A percentile compares a stretch with the other conserved stretches of the same genome.
Evolutionary conservation across 176 grass and related monocot species (phyloP).

Genomic region (Elaeis guineensis): DNA sequence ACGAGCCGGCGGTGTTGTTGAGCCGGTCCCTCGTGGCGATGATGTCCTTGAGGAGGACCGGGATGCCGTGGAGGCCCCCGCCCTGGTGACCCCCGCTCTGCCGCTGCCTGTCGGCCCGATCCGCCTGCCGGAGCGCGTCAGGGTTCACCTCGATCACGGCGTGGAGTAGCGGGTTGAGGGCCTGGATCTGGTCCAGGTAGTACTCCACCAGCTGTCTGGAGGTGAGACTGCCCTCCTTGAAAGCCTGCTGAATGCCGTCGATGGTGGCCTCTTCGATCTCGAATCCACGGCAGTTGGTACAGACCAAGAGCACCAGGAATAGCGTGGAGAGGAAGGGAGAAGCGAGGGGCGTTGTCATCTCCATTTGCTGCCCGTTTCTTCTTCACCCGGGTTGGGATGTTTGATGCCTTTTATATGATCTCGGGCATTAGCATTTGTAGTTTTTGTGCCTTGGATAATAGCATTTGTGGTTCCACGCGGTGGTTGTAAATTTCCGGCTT

Average conservation of each 20-base stretch:
- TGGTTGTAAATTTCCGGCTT: no score
- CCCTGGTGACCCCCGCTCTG: neutral
- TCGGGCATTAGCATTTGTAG: no score
- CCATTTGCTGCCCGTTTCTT: no score
- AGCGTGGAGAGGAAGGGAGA: no score
- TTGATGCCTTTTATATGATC: no score
- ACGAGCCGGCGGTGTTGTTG: conserved; percentile 60
- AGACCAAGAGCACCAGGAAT: neutral
- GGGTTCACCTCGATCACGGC: conserved; percentile 72
- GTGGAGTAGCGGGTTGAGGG: conserved; percentile 33
- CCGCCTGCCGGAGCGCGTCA: conserved; percentile 41
- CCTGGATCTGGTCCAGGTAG: conserved; percentile 38
- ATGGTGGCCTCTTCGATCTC: conserved; percentile 51
- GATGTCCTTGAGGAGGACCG: conserved; percentile 62
- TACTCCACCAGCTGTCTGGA: conserved; percentile 34
- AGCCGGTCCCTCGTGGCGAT: conserved; percentile 51
- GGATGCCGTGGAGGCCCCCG: conserved; percentile 41
- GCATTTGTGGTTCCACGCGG: no score
- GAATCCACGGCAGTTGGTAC: conserved; percentile 15
- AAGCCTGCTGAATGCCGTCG: conserved; percentile 41
- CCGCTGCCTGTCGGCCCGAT: conserved; percentile 25
- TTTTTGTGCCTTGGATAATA: no score
- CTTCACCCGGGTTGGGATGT: no score
- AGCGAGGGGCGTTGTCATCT: no score
- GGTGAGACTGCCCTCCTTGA: conserved; percentile 35